Conservation (phyloP, 495 filamentous ascomycete species). For the Trichocladium uniseriatum region DNA sequence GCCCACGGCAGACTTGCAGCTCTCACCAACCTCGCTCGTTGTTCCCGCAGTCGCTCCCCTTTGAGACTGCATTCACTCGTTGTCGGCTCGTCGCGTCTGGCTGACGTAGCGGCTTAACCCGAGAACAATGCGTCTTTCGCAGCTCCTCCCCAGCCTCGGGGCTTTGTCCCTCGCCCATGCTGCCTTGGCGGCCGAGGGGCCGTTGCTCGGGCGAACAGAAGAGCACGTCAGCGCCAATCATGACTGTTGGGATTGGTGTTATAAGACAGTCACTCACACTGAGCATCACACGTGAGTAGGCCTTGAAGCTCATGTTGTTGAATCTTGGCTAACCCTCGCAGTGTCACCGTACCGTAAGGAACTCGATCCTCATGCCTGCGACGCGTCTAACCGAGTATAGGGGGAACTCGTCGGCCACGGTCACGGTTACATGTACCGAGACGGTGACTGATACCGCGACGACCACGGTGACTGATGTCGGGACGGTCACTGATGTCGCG, state of each 20-base stretch:
- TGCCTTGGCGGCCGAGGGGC: constrained; percentile 9
- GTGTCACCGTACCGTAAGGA: constrained; percentile 1
- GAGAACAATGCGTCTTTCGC: constrained; percentile 21
- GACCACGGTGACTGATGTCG: constrained; percentile 1
- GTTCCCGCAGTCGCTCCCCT: constrained; percentile 17
- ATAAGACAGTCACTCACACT: background rate
- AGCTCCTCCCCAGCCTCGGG: constrained; percentile 20
- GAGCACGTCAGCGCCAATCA: background rate
- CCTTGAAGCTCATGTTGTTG: background rate
- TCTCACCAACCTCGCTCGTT: constrained; percentile 17
- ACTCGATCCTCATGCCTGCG: background rate
- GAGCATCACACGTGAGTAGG: background rate
- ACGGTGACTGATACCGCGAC: constrained; percentile 6
- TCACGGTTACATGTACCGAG: background rate
- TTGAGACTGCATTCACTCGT: constrained; percentile 11
- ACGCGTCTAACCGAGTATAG: background rate
- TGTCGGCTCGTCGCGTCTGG: constrained; percentile 7
- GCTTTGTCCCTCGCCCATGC: constrained; percentile 18
- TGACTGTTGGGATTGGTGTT: background rate
- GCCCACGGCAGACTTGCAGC: background rate
- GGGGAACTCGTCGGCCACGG: background rate
- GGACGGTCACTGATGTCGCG: background rate
- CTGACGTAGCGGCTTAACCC: constrained; percentile 5
- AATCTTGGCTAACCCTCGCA: background rate
- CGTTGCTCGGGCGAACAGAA: constrained; percentile 9